phyloP scores from a whole-genome alignment of 371 early-diverging fungal species.

The Syncephalastrum sp. region DNA sequence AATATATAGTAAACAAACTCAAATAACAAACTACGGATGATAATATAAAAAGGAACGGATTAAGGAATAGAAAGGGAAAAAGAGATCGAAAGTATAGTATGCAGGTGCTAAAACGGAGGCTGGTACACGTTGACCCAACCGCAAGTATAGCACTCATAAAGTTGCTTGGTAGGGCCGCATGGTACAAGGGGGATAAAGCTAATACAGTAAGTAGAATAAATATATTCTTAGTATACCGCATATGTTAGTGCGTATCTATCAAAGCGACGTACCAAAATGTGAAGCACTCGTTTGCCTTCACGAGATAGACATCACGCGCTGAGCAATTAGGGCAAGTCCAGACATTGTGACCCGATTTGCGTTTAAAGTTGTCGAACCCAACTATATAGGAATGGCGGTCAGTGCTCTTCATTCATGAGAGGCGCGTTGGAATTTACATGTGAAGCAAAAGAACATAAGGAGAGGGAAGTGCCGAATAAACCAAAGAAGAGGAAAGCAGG shows the following conservation, averaged over 20 bases:
- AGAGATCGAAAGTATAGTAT: not conserved
- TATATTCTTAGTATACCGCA: not conserved
- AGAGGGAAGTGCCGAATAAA: slow-evolving; percentile 2
- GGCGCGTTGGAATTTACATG: slow-evolving; percentile 24
- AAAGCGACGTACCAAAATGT: slow-evolving; percentile 29
- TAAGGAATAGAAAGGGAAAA: too few relatives aligned
- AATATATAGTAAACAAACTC: too few relatives aligned
- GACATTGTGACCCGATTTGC: slow-evolving; percentile 29
- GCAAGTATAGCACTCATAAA: slow-evolving; percentile 48
- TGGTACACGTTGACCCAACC: slow-evolving; percentile 45
- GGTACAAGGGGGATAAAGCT: slow-evolving; percentile 48
- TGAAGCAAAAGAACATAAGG: slow-evolving; percentile 39
- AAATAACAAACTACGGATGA: too few relatives aligned
- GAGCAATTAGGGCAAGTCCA: slow-evolving; percentile 50
- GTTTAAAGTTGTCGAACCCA: slow-evolving; percentile 44
- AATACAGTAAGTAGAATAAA: not conserved
- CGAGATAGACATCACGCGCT: slow-evolving; percentile 37
- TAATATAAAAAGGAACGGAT: too few relatives aligned
- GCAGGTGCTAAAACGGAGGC: slow-evolving; percentile 23
- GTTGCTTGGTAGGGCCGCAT: slow-evolving; percentile 32
- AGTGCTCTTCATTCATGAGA: not conserved
- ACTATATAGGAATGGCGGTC: slow-evolving; percentile 17
- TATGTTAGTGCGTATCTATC: not conserved
- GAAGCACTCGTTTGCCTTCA: slow-evolving; percentile 44
- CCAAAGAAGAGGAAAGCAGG: not conserved